phyloP scores from a whole-genome alignment of 1,284 basidiomycete species.

The Ceratobasidium sp. region DNA sequence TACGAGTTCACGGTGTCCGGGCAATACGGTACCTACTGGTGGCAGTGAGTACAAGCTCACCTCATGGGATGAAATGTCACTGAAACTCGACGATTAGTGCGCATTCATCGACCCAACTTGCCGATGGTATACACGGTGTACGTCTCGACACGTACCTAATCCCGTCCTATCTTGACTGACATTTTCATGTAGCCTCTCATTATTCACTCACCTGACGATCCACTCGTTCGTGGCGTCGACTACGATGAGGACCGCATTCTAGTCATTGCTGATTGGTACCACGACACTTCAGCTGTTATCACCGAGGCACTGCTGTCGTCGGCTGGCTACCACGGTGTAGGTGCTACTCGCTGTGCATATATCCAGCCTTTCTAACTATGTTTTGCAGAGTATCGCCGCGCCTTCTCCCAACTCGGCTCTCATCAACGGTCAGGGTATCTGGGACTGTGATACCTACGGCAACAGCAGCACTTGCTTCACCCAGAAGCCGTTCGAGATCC shows the following conservation, averaged over 20 bases:
- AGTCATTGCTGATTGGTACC: constrained; percentile 44
- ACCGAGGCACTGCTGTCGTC: constrained; percentile 27
- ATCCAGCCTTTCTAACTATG: constrained; percentile 39
- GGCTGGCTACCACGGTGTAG: constrained; percentile 22
- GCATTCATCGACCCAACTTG: constrained; percentile 44
- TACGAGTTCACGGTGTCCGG: constrained; percentile 47
- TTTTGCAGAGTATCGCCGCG: constrained; percentile 43
- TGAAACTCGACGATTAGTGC: constrained; percentile 39
- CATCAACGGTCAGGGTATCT: constrained; percentile 49
- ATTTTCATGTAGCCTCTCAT: constrained; percentile 42
- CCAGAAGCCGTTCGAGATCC: constrained; percentile 40
- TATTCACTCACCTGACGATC: constrained; percentile 47
- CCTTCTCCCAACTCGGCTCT: constrained; percentile 48
- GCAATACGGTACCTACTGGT: constrained; percentile 39
- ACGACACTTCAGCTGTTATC: constrained; percentile 42
- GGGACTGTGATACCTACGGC: constrained; percentile 31
- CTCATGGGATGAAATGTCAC: constrained; percentile 51
- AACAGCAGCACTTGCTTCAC: constrained; percentile 42
- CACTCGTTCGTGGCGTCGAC: constrained; percentile 46
- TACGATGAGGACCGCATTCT: constrained; percentile 44
- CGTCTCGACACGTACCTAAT: constrained; percentile 41
- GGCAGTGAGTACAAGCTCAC: constrained; percentile 13
- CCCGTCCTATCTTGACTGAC: constrained; percentile 33
- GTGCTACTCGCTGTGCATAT: constrained; percentile 5
- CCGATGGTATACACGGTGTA: constrained; percentile 47